Percentiles rank a stretch among this genome's conserved stretches.
Evolutionary conservation across 805 yeast species (phyloP).

Genomic region (Wickerhamia fluorescens): DNA sequence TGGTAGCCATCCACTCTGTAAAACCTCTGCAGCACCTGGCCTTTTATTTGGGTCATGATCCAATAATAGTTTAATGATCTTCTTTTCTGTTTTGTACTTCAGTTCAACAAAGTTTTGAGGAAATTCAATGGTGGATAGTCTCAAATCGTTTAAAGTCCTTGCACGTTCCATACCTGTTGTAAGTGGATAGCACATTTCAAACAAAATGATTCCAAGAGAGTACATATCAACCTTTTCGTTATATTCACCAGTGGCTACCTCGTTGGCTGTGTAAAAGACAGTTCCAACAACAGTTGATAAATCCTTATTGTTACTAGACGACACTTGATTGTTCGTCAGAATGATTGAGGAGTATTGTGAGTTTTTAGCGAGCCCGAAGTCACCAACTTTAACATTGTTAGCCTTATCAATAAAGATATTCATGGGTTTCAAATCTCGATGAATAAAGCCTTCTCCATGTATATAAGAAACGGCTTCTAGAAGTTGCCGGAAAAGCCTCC

Average conservation of each 20-base stretch:
- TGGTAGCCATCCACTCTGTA: conserved; percentile 79
- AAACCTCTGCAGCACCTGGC: conserved; percentile 70
- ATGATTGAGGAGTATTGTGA: conserved; percentile 47
- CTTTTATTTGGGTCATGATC: conserved; percentile 74
- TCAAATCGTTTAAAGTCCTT: conserved; percentile 54
- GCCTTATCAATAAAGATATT: conserved; percentile 91
- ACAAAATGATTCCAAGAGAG: conserved; percentile 88
- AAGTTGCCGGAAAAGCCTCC: conserved; percentile 84
- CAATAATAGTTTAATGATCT: conserved; percentile 58
- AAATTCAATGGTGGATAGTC: conserved; percentile 55
- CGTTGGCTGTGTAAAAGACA: conserved; percentile 85
- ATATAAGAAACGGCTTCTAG: conserved; percentile 86
- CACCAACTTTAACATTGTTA: conserved; percentile 89
- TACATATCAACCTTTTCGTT: conserved; percentile 95
- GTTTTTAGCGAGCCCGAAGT: conserved; percentile 92
- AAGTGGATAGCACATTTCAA: conserved; percentile 85
- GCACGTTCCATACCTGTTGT: conserved; percentile 94
- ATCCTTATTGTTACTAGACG: conserved; percentile 45
- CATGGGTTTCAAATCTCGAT: conserved; percentile 91
- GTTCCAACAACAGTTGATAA: conserved; percentile 93
- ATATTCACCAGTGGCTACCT: conserved; percentile 74
- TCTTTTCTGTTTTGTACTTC: conserved; percentile 51
- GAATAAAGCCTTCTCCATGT: conserved; percentile 90
- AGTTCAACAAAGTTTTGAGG: conserved; percentile 59
- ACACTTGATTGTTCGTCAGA: conserved; percentile 34